Base-by-base conservation (phyloP, 2,329 filamentous ascomycete species). In the Orbilia quercus region DNA sequence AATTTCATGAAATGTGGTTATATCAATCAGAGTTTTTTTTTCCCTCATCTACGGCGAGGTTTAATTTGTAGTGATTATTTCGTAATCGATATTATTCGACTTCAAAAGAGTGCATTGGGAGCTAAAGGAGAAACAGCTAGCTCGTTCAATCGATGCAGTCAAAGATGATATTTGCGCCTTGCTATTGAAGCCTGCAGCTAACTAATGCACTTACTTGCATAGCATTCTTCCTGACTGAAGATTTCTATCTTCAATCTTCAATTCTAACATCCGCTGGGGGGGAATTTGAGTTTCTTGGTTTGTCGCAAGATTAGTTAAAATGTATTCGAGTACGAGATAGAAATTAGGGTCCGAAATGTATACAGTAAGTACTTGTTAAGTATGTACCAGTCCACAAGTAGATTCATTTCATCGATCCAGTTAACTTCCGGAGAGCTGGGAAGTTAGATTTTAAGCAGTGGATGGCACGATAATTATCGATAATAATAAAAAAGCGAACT, bases 171-270 rank as follows among this genome's bases (percentile, higher is more conserved):
- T 18, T 20, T 36, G 31, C 51, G 25, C 34, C n/a, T 36, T 38
- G 44, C 44, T 66, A 42, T 59, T 36, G 53, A 47, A 11, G 44
- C 53, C 54, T 45, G 66, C 66, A 72, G 59, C 34, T 51, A 66
- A 36, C 66, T 64, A 63, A 64, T 72, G 66, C 59, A 72, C 58
- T 72, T 72, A 72, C 66, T 63, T 64, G 66, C 66, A 72, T 70
- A 11, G 28, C 5, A 31, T 31, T 31, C 2, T 7, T 16, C 4
- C 38, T 51, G 16, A 16, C 28, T 20, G 36, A 44, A 28, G 7
- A 53, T 53, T 34, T 28, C 50, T 20, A 5, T n/a, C 9, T 16
- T 31, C 34, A 23, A 7, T 40, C 23, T 22, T 18, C 28, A 36
- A 40, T 28, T 51, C 14, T 40, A 14, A 7, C 6, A 22, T 5